Evolutionary conservation across 257 asterid species (phyloP).

Genomic region (Linderniella brevidens): DNA sequence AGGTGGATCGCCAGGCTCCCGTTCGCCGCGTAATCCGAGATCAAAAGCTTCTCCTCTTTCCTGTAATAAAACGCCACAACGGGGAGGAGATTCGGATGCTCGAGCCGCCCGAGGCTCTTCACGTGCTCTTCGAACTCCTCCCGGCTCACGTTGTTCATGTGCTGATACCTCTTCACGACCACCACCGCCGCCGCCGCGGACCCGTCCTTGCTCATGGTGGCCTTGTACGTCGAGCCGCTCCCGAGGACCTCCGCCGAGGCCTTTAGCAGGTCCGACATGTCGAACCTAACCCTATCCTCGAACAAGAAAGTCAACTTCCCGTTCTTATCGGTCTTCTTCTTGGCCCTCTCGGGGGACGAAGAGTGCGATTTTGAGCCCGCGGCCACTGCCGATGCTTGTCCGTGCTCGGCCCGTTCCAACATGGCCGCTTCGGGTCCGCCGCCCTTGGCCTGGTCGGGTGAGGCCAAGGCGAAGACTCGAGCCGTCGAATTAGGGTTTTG

Average conservation of each 20-base stretch:
- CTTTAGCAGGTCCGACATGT: constrained; percentile 53
- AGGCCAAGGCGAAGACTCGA: too few species aligned
- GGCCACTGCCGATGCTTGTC: constrained; percentile 4
- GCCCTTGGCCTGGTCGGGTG: constrained; percentile 9
- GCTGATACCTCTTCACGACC: constrained; percentile 77
- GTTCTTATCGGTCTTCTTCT: constrained; percentile 7
- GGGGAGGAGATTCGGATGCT: constrained; percentile 60
- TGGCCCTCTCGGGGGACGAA: constrained; percentile 13
- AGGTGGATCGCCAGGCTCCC: constrained; percentile 72
- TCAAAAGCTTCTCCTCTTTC: constrained; percentile 80
- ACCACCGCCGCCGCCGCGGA: constrained; percentile 12
- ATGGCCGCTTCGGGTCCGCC: neutral
- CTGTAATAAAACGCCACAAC: constrained; percentile 63
- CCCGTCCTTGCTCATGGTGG: constrained; percentile 27
- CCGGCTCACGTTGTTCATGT: constrained; percentile 50
- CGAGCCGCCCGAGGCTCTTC: constrained; percentile 57
- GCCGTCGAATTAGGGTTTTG: too few species aligned
- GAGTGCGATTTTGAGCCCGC: constrained; percentile 3
- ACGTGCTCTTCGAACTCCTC: constrained; percentile 83
- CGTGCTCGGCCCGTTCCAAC: constrained; percentile 19
- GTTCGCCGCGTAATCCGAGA: constrained; percentile 35
- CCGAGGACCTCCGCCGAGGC: constrained; percentile 89
- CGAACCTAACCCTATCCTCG: constrained; percentile 38
- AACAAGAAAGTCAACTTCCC: constrained; percentile 49
- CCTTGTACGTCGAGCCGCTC: constrained; percentile 68